A percentile compares a stretch with the other conserved stretches of the same genome.
These are phyloP conservation scores for Lentinula guzmanii DNA, from an alignment of 768 basidiomycete species.

Conservation along the genomic window DNA sequence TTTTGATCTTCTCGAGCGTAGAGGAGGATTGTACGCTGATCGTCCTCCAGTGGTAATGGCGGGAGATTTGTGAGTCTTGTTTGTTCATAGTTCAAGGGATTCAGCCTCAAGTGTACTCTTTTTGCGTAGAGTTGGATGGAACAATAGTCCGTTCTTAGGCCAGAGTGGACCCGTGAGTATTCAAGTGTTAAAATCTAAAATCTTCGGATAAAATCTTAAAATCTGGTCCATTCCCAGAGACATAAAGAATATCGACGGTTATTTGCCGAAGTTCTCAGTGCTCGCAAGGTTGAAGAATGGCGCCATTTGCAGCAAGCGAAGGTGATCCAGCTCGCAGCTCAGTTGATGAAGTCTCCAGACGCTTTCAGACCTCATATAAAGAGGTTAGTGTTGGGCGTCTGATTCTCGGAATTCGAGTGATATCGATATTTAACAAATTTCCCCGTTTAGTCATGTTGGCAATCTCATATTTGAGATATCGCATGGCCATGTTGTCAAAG, in stretches of 20 bases:
- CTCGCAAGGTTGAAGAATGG: slow-evolving; percentile 1
- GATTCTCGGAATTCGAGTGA: neutral
- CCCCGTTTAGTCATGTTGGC: neutral
- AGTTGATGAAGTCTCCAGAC: neutral
- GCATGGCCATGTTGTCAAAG: slow-evolving; percentile 3
- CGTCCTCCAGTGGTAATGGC: slow-evolving; percentile 20
- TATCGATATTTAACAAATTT: neutral
- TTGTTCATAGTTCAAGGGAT: neutral
- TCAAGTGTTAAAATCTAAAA: neutral
- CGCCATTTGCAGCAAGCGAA: neutral
- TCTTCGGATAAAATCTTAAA: neutral
- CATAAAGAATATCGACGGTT: slow-evolving; percentile 2
- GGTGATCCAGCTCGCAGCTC: neutral
- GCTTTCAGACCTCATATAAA: neutral
- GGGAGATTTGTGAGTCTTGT: slow-evolving; percentile 15
- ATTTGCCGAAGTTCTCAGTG: neutral
- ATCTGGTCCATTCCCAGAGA: neutral
- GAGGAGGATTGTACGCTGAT: slow-evolving; percentile 19
- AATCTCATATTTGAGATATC: slow-evolving; percentile 3
- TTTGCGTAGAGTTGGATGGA: neutral
- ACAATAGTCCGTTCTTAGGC: neutral
- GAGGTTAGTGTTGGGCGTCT: neutral
- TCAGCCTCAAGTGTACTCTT: no score
- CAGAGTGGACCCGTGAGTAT: neutral
- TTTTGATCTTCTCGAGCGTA: slow-evolving; percentile 21